These are phyloP conservation scores for Ocimum tenuiflorum DNA, from an alignment of 257 asterid species.

Conservation along the genomic window DNA sequence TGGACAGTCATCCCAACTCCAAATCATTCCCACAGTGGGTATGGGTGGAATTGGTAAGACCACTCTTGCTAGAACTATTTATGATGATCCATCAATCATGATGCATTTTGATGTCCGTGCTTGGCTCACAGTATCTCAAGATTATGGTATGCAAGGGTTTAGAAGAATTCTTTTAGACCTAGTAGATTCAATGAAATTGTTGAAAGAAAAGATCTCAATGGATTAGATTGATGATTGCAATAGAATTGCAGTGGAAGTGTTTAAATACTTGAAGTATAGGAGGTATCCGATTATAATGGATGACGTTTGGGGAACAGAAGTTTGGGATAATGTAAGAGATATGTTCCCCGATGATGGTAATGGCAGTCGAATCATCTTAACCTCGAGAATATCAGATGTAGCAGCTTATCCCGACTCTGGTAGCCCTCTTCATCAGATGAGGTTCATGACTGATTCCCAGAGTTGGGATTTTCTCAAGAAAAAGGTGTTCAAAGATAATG, in stretches of 20 bases:
- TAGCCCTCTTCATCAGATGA: neutral
- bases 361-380: conserved; percentile 14
- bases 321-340: neutral
- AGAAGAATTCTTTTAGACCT: neutral
- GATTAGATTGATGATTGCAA: neutral
- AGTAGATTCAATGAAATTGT: no score
- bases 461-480: conserved; percentile 11
- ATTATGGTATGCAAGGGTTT: neutral
- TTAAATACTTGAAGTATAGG: neutral
- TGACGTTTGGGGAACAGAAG: neutral
- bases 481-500: neutral
- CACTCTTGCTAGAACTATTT: conserved; percentile 13
- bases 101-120: neutral
- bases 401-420: neutral
- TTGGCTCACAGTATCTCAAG: neutral
- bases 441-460: neutral
- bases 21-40: conserved; percentile 11
- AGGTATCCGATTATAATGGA: conserved; percentile 14
- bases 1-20: neutral
- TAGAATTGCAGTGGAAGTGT: neutral
- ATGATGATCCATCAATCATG: neutral
- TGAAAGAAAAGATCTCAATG: neutral
- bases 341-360: neutral
- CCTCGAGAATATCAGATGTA: neutral
- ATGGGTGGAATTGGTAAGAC: conserved; percentile 21